A percentile compares a stretch with the other conserved stretches of the same genome.
These are phyloP conservation scores for Linnemannia zychae DNA, from an alignment of 192 early-diverging fungal species.

Conservation along the genomic window DNA sequence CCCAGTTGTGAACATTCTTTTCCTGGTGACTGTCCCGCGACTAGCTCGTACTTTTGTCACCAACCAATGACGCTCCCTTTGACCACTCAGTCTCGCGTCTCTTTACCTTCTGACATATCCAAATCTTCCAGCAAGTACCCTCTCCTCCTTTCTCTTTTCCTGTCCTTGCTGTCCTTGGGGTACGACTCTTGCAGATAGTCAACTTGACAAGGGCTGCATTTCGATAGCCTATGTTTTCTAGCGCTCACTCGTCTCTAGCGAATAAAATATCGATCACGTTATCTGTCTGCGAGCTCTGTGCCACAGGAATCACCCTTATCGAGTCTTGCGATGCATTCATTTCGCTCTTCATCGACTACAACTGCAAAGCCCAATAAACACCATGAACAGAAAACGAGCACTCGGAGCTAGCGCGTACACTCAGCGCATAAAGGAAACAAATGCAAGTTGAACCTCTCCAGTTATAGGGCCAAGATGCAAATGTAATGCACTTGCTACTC, in stretches of 20 bases:
- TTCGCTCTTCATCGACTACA: neutral
- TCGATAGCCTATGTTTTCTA: too few species aligned
- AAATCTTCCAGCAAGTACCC: neutral
- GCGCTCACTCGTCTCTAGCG: too few species aligned
- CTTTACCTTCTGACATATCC: neutral
- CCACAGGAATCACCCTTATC: neutral
- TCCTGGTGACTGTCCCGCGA: neutral
- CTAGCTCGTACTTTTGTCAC: neutral
- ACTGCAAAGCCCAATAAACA: neutral
- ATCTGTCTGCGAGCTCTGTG: neutral
- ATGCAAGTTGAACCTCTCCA: constrained; percentile 16
- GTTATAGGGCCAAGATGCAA: neutral
- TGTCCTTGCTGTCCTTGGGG: too few species aligned
- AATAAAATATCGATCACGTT: too few species aligned
- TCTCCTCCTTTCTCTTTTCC: neutral
- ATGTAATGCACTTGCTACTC: neutral
- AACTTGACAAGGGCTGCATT: too few species aligned
- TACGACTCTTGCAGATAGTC: too few species aligned
- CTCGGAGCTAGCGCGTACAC: constrained; percentile 38
- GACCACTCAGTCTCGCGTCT: neutral
- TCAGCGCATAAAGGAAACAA: constrained; percentile 40
- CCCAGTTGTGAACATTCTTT: neutral
- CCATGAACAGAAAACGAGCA: constrained; percentile 46
- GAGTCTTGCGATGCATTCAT: neutral
- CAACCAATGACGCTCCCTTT: neutral